These are phyloP conservation scores for Trichaptum fuscoviolaceum DNA, from an alignment of 768 basidiomycete genomes.

Conservation along the genomic window DNA sequence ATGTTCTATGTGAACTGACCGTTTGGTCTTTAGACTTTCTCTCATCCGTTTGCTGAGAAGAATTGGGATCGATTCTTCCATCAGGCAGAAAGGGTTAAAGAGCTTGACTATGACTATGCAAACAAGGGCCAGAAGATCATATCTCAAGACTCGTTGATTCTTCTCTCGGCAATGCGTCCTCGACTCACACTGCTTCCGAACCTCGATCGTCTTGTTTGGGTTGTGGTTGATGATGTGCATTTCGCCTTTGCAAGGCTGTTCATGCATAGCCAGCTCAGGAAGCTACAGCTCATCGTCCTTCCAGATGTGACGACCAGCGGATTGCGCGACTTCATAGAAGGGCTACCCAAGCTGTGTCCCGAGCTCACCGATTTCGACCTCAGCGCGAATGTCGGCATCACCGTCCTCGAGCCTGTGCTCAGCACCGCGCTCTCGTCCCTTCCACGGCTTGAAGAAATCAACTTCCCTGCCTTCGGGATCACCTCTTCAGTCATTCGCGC, in stretches of 20 bases:
- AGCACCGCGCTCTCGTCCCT: neutral
- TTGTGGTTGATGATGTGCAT: neutral
- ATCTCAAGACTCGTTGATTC: neutral
- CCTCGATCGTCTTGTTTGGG: slow-evolving; percentile 1
- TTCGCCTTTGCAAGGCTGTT: slow-evolving; percentile 1
- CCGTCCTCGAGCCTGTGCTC: neutral
- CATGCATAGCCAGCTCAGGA: neutral
- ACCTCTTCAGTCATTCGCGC: neutral
- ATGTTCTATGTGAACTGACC: neutral
- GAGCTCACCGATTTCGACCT: neutral
- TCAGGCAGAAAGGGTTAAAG: neutral
- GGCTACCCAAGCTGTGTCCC: neutral
- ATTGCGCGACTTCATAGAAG: neutral
- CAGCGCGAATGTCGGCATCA: neutral
- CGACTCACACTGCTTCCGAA: neutral
- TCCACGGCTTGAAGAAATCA: slow-evolving; percentile 1
- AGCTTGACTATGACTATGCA: neutral
- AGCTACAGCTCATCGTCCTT: neutral
- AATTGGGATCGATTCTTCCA: slow-evolving; percentile 3
- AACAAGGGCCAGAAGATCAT: neutral
- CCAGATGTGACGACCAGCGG: neutral
- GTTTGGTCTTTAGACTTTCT: neutral
- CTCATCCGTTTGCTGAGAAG: slow-evolving; percentile 3
- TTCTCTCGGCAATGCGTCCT: slow-evolving; percentile 1
- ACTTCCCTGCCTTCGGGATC: slow-evolving; percentile 3